A percentile compares a stretch with the other conserved stretches of the same genome.
Evolutionary conservation across 2,329 filamentous ascomycete genomes (phyloP).

Genomic region (Fusarium phyllophilum): DNA sequence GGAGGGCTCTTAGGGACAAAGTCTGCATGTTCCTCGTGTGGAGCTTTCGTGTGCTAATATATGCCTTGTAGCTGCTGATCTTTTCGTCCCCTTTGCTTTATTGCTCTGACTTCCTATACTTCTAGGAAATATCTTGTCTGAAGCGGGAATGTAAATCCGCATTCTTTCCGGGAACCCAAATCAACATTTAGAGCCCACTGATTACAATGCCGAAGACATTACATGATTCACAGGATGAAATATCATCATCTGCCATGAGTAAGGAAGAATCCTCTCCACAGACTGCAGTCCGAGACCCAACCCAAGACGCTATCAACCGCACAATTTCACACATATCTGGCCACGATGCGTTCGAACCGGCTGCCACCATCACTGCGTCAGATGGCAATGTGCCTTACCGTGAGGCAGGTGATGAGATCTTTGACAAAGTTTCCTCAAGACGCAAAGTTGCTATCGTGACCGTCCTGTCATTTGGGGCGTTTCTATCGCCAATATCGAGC

Average conservation of each 20-base stretch:
- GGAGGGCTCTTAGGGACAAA: conserved; percentile 4
- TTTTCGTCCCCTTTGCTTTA: background rate
- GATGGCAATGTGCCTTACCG: conserved; percentile 28
- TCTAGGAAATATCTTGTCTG: background rate
- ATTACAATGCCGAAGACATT: conserved; percentile 14
- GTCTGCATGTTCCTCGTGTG: background rate
- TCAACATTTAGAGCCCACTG: background rate
- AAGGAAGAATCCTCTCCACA: background rate
- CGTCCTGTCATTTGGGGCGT: conserved; percentile 78
- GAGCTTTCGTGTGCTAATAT: background rate
- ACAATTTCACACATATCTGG: conserved; percentile 47
- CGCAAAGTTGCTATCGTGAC: conserved; percentile 75
- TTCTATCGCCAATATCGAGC: conserved; percentile 78
- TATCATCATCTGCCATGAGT: conserved; percentile 1
- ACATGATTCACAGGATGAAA: background rate
- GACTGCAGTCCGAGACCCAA: background rate
- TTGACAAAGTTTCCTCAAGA: conserved; percentile 68
- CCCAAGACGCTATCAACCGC: conserved; percentile 29
- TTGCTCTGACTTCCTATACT: background rate
- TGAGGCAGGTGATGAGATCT: conserved; percentile 62
- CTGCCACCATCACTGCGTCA: background rate
- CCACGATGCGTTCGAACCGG: conserved; percentile 43
- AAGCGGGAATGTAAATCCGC: background rate
- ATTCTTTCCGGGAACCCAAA: background rate
- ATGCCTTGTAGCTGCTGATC: background rate